A percentile compares a stretch with the other conserved stretches of the same genome.
Conservation (phyloP, 768 basidiomycete species). For the Termitomyces sp. region DNA sequence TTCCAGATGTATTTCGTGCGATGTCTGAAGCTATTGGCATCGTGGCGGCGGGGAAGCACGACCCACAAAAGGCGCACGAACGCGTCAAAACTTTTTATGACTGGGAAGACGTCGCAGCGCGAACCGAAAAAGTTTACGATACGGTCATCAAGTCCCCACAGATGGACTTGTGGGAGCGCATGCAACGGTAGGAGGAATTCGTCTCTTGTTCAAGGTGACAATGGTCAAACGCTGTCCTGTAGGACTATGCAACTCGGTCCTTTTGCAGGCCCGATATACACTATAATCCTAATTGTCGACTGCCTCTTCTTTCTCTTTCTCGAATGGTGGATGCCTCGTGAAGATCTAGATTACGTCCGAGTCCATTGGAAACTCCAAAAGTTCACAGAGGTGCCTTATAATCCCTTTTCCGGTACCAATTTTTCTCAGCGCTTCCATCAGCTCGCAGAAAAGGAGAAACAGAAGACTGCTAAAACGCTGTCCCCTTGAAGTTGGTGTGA, state of each 20-base stretch:
- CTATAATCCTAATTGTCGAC: constrained; percentile 83
- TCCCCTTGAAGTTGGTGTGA: neutral
- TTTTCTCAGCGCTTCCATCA: neutral
- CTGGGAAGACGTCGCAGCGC: constrained; percentile 73
- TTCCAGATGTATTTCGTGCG: constrained; percentile 76
- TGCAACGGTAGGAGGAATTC: constrained; percentile 50
- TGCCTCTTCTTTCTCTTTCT: constrained; percentile 83
- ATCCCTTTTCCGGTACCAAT: neutral
- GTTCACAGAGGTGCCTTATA: constrained; percentile 29
- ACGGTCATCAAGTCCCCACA: constrained; percentile 55
- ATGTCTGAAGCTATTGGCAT: constrained; percentile 75
- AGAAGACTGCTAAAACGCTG: neutral
- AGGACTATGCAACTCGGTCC: constrained; percentile 76
- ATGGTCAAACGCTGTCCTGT: neutral
- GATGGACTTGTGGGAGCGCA: constrained; percentile 71
- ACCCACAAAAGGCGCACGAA: constrained; percentile 71
- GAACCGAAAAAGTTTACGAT: constrained; percentile 83
- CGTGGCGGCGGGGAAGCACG: constrained; percentile 61
- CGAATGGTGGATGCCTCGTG: constrained; percentile 79
- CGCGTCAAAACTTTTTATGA: constrained; percentile 81
- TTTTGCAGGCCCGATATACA: constrained; percentile 83
- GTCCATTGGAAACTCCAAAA: constrained; percentile 50
- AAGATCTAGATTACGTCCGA: constrained; percentile 70
- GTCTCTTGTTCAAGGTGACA: neutral
- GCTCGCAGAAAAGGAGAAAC: constrained; percentile 5